Percentiles rank a stretch among this genome's conserved stretches.
Conservation (phyloP, 345 rosid genomes). For the Litchi chinensis region DNA sequence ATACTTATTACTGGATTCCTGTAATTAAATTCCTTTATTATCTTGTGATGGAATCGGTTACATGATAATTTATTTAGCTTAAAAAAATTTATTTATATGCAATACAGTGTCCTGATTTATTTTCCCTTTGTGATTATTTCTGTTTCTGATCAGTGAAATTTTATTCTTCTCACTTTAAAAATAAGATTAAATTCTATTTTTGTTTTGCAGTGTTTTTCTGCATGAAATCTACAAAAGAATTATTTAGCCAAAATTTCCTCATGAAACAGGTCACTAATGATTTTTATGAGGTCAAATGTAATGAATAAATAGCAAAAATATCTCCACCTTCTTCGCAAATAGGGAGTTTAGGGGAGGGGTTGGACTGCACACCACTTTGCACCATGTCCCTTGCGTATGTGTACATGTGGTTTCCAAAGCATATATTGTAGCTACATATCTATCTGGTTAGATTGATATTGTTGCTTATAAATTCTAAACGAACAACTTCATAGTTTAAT, state of each 20-base stretch:
- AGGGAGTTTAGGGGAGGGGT: not conserved
- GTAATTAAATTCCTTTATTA: not conserved
- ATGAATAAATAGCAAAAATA: not conserved
- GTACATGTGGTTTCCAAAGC: not conserved
- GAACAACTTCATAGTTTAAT: not conserved
- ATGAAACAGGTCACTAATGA: not conserved
- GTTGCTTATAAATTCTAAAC: not conserved
- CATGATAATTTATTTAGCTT: conserved; percentile 2
- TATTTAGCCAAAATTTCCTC: not conserved
- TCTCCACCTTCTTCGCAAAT: not conserved
- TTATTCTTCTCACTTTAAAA: too few relatives aligned
- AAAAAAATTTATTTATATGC: not conserved
- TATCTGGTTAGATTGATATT: not conserved
- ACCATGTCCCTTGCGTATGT: not conserved
- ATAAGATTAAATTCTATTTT: too few relatives aligned
- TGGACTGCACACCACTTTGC: not conserved
- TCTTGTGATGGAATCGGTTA: not conserved
- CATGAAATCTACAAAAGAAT: not conserved
- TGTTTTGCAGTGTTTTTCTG: not conserved
- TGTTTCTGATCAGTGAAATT: too few relatives aligned
- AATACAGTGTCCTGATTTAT: not conserved
- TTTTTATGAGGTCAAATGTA: not conserved
- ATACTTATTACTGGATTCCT: not conserved
- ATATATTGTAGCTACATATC: not conserved
- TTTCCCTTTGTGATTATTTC: not conserved